Conservation (phyloP, 345 rosid species). For the Hypericum perforatum region DNA sequence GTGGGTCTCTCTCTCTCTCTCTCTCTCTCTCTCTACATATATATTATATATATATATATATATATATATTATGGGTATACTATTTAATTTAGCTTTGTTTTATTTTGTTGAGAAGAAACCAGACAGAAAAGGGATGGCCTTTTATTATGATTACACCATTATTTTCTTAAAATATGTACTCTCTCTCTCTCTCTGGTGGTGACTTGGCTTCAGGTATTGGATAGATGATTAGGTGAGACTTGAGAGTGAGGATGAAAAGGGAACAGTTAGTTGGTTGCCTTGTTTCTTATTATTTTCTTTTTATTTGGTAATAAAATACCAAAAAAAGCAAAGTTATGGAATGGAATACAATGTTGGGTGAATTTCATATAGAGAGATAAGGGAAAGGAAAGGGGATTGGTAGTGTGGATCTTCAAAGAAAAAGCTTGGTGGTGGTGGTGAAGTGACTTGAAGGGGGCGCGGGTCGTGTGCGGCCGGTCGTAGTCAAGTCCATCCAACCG, state of each 20-base stretch:
- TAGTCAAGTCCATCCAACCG: not conserved
- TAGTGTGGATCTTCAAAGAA: not conserved
- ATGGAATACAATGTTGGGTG: too few relatives aligned
- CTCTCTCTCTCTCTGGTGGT: not conserved
- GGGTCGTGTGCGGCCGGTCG: not conserved
- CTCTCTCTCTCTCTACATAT: too few relatives aligned
- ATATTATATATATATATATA: too few relatives aligned
- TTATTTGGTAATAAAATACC: too few relatives aligned
- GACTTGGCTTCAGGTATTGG: not conserved
- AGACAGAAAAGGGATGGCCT: not conserved
- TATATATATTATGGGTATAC: too few relatives aligned
- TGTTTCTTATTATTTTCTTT: too few relatives aligned
- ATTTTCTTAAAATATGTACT: not conserved
- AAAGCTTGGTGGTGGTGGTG: not conserved
- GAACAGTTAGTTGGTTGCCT: too few relatives aligned
- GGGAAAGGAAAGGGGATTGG: not conserved
- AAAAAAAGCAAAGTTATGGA: too few relatives aligned
- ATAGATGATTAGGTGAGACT: too few relatives aligned
- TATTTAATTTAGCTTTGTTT: too few relatives aligned
- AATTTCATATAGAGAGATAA: not conserved
- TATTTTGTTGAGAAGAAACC: not conserved
- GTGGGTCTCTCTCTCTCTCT: too few relatives aligned
- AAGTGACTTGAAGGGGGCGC: not conserved
- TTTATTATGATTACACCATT: not conserved
- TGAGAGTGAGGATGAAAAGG: too few relatives aligned